Conservation (phyloP, 2,329 filamentous ascomycete species). For the Diaporthe destruens region DNA sequence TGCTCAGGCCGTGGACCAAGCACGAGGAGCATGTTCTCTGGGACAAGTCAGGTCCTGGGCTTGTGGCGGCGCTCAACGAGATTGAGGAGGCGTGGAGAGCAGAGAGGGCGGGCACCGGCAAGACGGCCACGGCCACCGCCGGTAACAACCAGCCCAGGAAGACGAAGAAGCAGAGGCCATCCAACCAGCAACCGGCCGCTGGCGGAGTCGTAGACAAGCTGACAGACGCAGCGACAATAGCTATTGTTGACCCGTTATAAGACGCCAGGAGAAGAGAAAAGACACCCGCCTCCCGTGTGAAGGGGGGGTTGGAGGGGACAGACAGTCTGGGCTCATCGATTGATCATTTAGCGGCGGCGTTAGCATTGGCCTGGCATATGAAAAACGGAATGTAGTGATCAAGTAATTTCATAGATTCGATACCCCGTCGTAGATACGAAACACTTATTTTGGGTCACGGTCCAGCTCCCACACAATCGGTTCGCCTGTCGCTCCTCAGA, state of each 20-base stretch:
- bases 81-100: slow-evolving; percentile 56
- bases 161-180: slow-evolving; percentile 20
- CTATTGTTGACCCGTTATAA: slow-evolving; percentile 13
- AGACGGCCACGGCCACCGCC: neutral
- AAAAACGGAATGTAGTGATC: neutral
- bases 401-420: slow-evolving; percentile 11
- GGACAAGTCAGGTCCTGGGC: slow-evolving; percentile 62
- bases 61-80: slow-evolving; percentile 64
- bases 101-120: slow-evolving; percentile 18
- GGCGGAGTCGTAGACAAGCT: neutral
- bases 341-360: slow-evolving; percentile 24
- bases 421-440: slow-evolving; percentile 15
- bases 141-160: slow-evolving; percentile 14
- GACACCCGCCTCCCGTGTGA: too few relatives aligned
- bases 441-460: neutral
- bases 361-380: neutral
- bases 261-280: neutral
- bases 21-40: slow-evolving; percentile 65
- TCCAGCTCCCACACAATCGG: neutral
- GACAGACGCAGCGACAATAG: slow-evolving; percentile 26
- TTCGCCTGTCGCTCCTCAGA: slow-evolving; percentile 47
- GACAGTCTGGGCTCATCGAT: neutral
- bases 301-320: too few relatives aligned
- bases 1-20: slow-evolving; percentile 75
- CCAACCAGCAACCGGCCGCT: neutral